Percentiles rank a stretch among this genome's conserved stretches.
Conservation (phyloP, 2,329 filamentous ascomycete species). For the Diaporthe australafricana region DNA sequence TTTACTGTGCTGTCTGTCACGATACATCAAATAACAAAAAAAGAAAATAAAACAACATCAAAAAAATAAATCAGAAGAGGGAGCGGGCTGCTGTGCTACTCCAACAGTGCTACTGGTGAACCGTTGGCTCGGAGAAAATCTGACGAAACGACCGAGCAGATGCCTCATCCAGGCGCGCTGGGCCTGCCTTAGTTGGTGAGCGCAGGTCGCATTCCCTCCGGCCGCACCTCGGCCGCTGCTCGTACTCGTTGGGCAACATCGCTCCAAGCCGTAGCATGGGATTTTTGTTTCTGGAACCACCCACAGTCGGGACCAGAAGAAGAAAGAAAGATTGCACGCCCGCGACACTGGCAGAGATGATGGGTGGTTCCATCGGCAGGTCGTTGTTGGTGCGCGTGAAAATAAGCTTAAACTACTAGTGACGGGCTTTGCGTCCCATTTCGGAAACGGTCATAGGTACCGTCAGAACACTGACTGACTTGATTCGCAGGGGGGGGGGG, state of each 20-base stretch:
- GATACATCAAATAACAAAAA: slow-evolving; percentile 21
- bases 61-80: not conserved
- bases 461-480: not conserved
- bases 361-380: slow-evolving; percentile 6
- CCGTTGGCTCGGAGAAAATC: slow-evolving; percentile 18
- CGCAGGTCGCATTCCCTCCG: slow-evolving; percentile 16
- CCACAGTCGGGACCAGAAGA: slow-evolving; percentile 16
- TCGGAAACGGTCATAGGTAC: slow-evolving; percentile 7
- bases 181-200: not conserved
- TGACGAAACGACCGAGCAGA: slow-evolving; percentile 5
- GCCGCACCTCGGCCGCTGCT: slow-evolving; percentile 28
- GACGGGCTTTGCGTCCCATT: slow-evolving; percentile 16
- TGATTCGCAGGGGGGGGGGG: not conserved
- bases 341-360: not conserved
- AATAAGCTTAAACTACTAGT: slow-evolving; percentile 28
- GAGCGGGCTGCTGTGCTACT: slow-evolving; percentile 15
- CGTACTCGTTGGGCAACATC: slow-evolving; percentile 16
- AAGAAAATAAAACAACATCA: slow-evolving; percentile 14
- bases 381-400: slow-evolving; percentile 12
- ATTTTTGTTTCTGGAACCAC: slow-evolving; percentile 12
- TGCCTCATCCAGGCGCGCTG: not conserved
- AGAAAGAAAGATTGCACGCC: not conserved
- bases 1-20: not conserved
- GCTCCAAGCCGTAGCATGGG: not conserved
- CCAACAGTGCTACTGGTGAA: slow-evolving; percentile 1